Percentiles rank a stretch among this genome's conserved stretches.
Conservation (phyloP, 2,329 filamentous ascomycete genomes). For the Fusarium sp. region DNA sequence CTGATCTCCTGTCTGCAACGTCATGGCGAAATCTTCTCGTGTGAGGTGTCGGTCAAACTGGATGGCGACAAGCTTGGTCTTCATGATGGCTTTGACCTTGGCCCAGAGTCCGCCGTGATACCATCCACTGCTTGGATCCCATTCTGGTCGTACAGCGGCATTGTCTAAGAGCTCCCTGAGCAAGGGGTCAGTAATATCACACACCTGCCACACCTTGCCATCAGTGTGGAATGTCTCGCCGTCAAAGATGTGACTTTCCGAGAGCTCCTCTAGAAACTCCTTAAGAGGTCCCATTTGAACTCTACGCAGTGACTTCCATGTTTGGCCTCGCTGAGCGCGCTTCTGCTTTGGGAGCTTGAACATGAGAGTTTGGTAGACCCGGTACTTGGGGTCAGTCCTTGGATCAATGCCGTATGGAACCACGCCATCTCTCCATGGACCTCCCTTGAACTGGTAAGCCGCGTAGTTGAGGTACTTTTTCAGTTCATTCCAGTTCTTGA, state of each 20-base stretch:
- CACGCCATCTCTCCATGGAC: conserved; percentile 91
- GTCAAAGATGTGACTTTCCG: conserved; percentile 82
- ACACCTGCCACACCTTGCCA: conserved; percentile 94
- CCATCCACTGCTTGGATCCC: conserved; percentile 81
- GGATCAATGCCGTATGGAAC: conserved; percentile 90
- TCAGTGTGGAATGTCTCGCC: conserved; percentile 80
- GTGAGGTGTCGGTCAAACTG: conserved; percentile 66
- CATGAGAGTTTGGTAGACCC: conserved; percentile 88
- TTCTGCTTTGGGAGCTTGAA: conserved; percentile 77
- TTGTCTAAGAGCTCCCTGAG: conserved; percentile 75
- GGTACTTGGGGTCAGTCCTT: conserved; percentile 78
- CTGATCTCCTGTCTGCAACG: conserved; percentile 50
- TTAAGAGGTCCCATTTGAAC: conserved; percentile 54
- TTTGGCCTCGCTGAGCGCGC: conserved; percentile 58
- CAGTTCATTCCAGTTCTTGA: conserved; percentile 68
- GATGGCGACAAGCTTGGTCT: conserved; percentile 81
- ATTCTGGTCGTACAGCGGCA: conserved; percentile 68
- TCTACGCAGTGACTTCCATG: conserved; percentile 63
- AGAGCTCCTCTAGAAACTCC: conserved; percentile 54
- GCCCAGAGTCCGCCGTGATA: conserved; percentile 84
- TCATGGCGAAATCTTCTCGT: conserved; percentile 51
- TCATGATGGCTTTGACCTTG: conserved; percentile 89
- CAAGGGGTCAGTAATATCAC: conserved; percentile 87
- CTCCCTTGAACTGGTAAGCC: conserved; percentile 92
- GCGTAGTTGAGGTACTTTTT: conserved; percentile 85